Base-by-base conservation (phyloP, 2,329 filamentous ascomycete genomes). In the Sarocladium kiliense region DNA sequence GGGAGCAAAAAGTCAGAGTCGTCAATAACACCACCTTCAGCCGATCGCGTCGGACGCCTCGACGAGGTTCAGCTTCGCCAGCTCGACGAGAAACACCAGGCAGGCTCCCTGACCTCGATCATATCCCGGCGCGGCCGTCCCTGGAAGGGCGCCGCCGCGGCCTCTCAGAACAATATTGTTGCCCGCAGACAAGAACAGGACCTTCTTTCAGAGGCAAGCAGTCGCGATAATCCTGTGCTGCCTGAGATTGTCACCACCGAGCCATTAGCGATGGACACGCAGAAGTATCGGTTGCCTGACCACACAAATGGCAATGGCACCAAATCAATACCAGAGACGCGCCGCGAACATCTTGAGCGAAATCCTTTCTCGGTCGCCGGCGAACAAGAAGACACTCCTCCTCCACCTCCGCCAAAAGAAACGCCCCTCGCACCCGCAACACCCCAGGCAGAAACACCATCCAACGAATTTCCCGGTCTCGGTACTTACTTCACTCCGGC, bases 201-300 rank as follows among this genome's bases (percentile, higher is more conserved):
- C 21, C 26, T 30, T 44, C 27, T 44, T 14, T 3, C 25, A 9
- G 36, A 14, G 14, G 11, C 32, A 7, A 27, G 21, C 16, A 55
- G 27, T 27, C 54, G 54, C 54, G 21, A 26, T 21, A 26, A 61
- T 61, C 73, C 58, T 62, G 71, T 61, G 50, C 70, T 82, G 49
- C 79, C 79, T 37, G 77, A 81, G 72, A 85, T 78, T 68, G 73
- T 66, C 62, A 71, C 73, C 34, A 64, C 72, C 16, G 72, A 77
- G 54, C 76, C 77, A 56, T 64, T 84, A 68, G 79, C 80, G 60
- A 85, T 87, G 79, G 87, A 91, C 71, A 86, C 82, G 56, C 80
- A 87, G 66, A 90, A 91, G 69, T 91, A 89, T 66, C 81, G 84
- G 44, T 73, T 90, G 67, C 86, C 87, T 55, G 87, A 91, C 69